Evolutionary conservation across 108 stramenopile genomes (phyloP).

Genomic region (Cyclotella sp.): DNA sequence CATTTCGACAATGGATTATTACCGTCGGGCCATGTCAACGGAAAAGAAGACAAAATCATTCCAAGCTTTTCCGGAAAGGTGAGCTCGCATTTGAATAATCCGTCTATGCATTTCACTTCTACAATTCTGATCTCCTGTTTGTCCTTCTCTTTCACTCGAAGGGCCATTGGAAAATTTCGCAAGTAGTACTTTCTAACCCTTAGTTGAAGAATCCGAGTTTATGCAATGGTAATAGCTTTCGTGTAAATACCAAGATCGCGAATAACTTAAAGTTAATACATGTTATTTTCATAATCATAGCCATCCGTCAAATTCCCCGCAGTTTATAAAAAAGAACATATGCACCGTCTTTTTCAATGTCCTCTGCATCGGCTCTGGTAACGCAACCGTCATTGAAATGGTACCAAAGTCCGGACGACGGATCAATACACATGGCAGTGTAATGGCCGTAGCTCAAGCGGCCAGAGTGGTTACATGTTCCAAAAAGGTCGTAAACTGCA

Average conservation of each 20-base stretch:
- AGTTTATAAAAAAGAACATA: constrained; percentile 11
- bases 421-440: constrained; percentile 11
- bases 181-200: constrained; percentile 21
- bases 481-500: constrained; percentile 13
- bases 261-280: not conserved
- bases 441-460: constrained; percentile 16
- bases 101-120: not conserved
- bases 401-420: constrained; percentile 1
- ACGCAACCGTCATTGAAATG: constrained; percentile 9
- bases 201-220: not conserved
- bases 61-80: constrained; percentile 40
- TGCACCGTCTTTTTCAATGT: constrained; percentile 2
- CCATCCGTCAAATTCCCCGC: not conserved
- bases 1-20: constrained; percentile 33
- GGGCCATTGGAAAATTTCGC: constrained; percentile 25
- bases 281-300: not conserved
- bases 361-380: not conserved
- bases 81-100: not conserved
- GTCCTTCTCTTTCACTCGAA: not conserved
- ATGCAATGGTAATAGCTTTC: not conserved
- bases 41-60: constrained; percentile 31
- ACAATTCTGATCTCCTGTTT: not conserved
- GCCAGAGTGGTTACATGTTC: constrained; percentile 9
- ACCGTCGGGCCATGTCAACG: constrained; percentile 23
- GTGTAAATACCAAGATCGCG: not conserved